Conservation (phyloP, 805 yeast genomes). For the Saturnispora serradocipensis region DNA sequence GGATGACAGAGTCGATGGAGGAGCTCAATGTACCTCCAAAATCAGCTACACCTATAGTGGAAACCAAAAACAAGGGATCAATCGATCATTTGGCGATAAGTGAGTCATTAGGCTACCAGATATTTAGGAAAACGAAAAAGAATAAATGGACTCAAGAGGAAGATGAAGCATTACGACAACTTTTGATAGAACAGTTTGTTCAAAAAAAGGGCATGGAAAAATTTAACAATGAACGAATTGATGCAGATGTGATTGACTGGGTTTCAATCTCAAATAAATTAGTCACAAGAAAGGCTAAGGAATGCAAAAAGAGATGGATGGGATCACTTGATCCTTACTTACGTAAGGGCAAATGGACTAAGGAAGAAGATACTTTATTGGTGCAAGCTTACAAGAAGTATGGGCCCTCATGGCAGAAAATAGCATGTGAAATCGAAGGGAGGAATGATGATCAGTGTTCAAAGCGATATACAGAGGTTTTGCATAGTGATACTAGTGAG, state of each 20-base stretch:
- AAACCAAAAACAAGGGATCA: conserved; percentile 14
- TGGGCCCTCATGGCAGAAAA: conserved; percentile 84
- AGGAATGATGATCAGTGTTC: conserved; percentile 95
- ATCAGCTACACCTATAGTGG: conserved; percentile 2
- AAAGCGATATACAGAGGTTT: conserved; percentile 78
- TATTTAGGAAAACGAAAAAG: conserved; percentile 53
- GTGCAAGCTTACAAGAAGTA: conserved; percentile 52
- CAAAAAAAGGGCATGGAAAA: conserved; percentile 13
- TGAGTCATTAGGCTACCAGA: conserved; percentile 65
- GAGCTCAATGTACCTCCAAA: not conserved
- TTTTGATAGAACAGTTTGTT: conserved; percentile 30
- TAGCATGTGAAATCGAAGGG: conserved; percentile 66
- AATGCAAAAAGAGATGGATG: conserved; percentile 82
- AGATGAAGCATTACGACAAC: conserved; percentile 43
- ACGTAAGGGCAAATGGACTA: conserved; percentile 81
- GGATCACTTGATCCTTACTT: conserved; percentile 77
- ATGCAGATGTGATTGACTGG: conserved; percentile 49
- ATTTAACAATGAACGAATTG: conserved; percentile 23
- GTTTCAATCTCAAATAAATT: conserved; percentile 41
- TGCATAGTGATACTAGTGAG: conserved; percentile 73
- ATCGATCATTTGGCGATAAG: conserved; percentile 53
- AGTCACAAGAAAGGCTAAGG: conserved; percentile 56
- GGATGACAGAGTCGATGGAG: conserved; percentile 1
- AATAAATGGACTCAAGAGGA: conserved; percentile 70
- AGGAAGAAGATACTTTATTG: conserved; percentile 63